Percentiles rank a stretch among this genome's conserved stretches.
Conservation (phyloP, 305 asterid species). For the Plantago coronopus region DNA sequence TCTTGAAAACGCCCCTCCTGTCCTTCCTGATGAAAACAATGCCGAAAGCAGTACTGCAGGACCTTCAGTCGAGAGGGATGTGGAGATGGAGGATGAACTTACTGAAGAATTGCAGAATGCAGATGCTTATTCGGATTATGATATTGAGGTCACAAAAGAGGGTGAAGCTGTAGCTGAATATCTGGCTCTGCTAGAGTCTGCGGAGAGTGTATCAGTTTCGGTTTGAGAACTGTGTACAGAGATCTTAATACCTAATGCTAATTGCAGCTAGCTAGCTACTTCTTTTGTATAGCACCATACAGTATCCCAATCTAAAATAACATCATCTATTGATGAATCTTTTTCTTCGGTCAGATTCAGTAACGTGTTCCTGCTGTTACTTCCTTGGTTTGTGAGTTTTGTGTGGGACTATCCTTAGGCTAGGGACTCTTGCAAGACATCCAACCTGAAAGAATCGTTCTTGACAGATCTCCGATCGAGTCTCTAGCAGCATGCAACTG, state of each 20-base stretch:
- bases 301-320: too few relatives aligned
- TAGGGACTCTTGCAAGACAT: too few relatives aligned
- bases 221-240: neutral
- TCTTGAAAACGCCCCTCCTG: neutral
- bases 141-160: conserved; percentile 69
- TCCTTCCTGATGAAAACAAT: conserved; percentile 20
- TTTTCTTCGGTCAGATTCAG: too few relatives aligned
- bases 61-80: conserved; percentile 45
- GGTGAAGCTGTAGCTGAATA: conserved; percentile 87
- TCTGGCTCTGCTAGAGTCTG: conserved; percentile 48
- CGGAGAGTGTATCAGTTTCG: conserved; percentile 16
- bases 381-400: too few relatives aligned
- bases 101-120: conserved; percentile 57
- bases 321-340: too few relatives aligned
- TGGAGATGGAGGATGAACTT: conserved; percentile 77
- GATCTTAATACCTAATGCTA: neutral
- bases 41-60: conserved; percentile 34
- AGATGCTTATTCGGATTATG: conserved; percentile 82
- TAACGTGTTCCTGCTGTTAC: too few relatives aligned
- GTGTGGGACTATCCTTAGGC: too few relatives aligned
- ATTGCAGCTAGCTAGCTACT: neutral
- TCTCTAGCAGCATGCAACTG: too few relatives aligned
- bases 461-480: too few relatives aligned
- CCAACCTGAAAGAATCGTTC: too few relatives aligned
- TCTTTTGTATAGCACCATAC: conserved; percentile 17